A percentile compares a stretch with the other conserved stretches of the same genome.
phyloP scores from a whole-genome alignment of 2,329 filamentous ascomycete genomes.

The Diaporthe vaccinii region DNA sequence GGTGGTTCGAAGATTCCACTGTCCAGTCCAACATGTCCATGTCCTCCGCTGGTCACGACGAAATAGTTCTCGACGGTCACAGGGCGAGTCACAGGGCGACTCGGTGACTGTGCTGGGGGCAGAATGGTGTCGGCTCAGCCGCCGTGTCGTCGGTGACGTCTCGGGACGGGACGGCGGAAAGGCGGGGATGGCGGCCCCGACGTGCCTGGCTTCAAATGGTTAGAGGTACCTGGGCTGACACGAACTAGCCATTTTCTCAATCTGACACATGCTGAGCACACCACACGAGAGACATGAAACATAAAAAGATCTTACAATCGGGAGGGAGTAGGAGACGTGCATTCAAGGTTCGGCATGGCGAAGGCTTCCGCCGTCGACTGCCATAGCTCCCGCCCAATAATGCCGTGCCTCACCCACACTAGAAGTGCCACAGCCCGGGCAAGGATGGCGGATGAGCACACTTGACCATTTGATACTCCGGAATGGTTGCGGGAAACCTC shows the following conservation, averaged over 20 bases:
- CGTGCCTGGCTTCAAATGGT: neutral
- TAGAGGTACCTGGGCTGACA: neutral
- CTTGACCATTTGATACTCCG: neutral
- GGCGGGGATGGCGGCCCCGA: neutral
- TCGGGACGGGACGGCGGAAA: constrained; percentile 9
- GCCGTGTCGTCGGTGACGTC: neutral
- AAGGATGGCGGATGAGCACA: neutral
- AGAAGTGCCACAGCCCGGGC: neutral
- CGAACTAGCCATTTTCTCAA: constrained; percentile 1
- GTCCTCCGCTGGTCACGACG: too few relatives aligned
- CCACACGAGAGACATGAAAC: constrained; percentile 3
- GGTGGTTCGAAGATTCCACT: neutral
- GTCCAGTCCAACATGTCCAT: neutral
- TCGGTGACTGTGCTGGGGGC: neutral
- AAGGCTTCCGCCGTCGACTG: neutral
- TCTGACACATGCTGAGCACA: constrained; percentile 5
- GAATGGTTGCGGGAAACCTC: constrained; percentile 18
- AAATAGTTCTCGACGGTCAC: neutral
- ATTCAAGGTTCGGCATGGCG: neutral
- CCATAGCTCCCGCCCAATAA: constrained; percentile 3
- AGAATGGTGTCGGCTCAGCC: neutral
- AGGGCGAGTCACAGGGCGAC: neutral
- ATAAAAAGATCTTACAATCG: neutral
- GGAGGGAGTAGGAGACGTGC: neutral
- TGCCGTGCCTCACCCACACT: neutral